Base-by-base conservation (phyloP, 2,329 filamentous ascomycete species). In the Colletotrichum brevisporum region DNA sequence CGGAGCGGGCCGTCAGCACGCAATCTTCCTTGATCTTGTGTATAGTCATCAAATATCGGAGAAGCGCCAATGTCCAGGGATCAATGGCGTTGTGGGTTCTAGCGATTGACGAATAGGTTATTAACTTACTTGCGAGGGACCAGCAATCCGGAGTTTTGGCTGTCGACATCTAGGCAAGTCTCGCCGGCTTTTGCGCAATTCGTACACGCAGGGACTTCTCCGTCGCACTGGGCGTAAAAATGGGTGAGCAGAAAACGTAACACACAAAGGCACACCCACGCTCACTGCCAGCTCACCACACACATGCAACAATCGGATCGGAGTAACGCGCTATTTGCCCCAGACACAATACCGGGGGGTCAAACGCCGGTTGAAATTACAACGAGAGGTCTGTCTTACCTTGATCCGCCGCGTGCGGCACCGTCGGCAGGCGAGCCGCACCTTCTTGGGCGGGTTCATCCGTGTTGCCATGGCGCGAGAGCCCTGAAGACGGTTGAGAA, bases 331-430 rank as follows among this genome's bases (percentile, higher is more conserved):
- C 16, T 51, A 26, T 47, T 47, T 18, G 36, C n/a, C 16, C 43
- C 18, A 31, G 9, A 39, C 9, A 6, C n/a, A 18, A 18, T 24
- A 21, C 41, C 41, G 41, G 41, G 21, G 9, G 24, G 15, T 24
- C 21, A 26, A 52, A 52, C 31, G 15, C 21, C 43, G 15, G 39
- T 26, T 27, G 41, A 62, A 24, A 39, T 51, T 26, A 45, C 24
- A 36, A 6, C 31, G 52, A 43, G 27, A 24, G 24, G 21, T 47
- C 16, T 45, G 43, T 41, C 36, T 59, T 65, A 79, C 79, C 76
- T 82, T 82, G 47, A 82, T 76, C 36, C 78, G 77, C 52, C 80
- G 76, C 3, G 72, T 70, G 41, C 80, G 76, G 69, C 80, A 82
- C 57, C 80, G 75, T 21, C 75, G 76, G 66, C 80, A 82, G 5